Conservation (phyloP, 176 grass and related monocot genomes). For the Oryza meyeriana region DNA sequence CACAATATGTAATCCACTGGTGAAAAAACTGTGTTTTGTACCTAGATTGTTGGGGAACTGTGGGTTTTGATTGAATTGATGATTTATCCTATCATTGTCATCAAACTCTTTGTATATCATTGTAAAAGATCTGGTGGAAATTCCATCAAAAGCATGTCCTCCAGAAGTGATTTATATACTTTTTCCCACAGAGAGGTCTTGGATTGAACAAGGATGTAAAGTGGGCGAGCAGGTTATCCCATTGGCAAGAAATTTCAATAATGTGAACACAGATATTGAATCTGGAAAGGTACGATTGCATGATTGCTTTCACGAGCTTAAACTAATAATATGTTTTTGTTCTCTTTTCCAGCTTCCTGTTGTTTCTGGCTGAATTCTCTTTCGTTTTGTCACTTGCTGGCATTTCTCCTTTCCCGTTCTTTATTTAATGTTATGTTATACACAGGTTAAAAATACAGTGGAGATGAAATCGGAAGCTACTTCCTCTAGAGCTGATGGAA, state of each 20-base stretch:
- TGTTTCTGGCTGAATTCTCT: conserved; percentile 3
- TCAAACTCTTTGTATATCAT: conserved; percentile 14
- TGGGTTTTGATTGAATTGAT: conserved; percentile 24
- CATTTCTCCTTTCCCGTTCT: conserved; percentile 19
- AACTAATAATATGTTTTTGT: background rate
- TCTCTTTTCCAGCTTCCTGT: conserved; percentile 2
- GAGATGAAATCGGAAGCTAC: conserved; percentile 53
- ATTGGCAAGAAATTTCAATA: conserved; percentile 96
- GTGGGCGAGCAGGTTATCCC: conserved; percentile 94
- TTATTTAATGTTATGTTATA: background rate
- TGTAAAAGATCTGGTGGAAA: conserved; percentile 6
- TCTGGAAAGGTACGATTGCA: conserved; percentile 47
- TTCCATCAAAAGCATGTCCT: background rate
- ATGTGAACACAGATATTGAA: conserved; percentile 62
- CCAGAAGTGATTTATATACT: background rate
- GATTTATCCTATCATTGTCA: conserved; percentile 2
- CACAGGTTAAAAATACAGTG: conserved; percentile 57
- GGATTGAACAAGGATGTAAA: conserved; percentile 96
- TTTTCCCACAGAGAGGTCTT: conserved; percentile 75
- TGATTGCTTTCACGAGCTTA: background rate
- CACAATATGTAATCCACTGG: background rate
- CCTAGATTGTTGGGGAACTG: background rate
- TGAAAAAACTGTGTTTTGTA: background rate
- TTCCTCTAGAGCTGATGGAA: conserved; percentile 47
- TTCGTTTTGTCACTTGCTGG: background rate